A percentile compares a stretch with the other conserved stretches of the same genome.
These are phyloP conservation scores for Microdochium nivale DNA, from an alignment of 2,329 filamentous ascomycete genomes.

Conservation along the genomic window DNA sequence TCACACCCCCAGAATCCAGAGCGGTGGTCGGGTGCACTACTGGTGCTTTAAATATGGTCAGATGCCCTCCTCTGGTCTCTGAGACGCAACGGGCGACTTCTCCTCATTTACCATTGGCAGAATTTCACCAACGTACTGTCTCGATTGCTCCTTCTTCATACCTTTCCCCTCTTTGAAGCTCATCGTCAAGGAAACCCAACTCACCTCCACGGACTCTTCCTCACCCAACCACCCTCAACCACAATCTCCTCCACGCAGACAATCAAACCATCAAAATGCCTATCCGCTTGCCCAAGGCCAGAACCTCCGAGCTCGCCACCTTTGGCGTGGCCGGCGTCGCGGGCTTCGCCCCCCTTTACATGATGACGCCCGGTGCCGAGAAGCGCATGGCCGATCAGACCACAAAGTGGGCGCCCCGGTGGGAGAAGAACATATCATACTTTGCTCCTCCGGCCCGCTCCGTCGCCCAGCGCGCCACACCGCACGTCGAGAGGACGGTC, in stretches of 20 bases:
- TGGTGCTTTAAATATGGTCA: not conserved
- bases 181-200: not conserved
- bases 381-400: conserved; percentile 46
- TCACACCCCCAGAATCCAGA: not conserved
- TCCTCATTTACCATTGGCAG: not conserved
- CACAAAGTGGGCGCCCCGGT: conserved; percentile 48
- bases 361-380: conserved; percentile 47
- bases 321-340: conserved; percentile 45
- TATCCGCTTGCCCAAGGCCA: conserved; percentile 40
- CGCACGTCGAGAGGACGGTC: not conserved
- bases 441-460: conserved; percentile 38
- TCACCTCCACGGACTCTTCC: not conserved
- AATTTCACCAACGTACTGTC: too few species aligned
- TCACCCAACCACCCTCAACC: not conserved
- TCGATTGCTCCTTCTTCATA: not conserved
- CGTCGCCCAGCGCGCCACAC: conserved; percentile 28
- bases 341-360: conserved; percentile 47
- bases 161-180: too few species aligned
- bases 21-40: not conserved
- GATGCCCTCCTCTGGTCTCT: not conserved
- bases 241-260: not conserved
- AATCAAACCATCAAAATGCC: conserved; percentile 31
- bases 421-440: conserved; percentile 49
- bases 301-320: conserved; percentile 38
- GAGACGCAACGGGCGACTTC: not conserved